Base-by-base conservation (phyloP, 768 basidiomycete genomes). In the Suillus plorans region DNA sequence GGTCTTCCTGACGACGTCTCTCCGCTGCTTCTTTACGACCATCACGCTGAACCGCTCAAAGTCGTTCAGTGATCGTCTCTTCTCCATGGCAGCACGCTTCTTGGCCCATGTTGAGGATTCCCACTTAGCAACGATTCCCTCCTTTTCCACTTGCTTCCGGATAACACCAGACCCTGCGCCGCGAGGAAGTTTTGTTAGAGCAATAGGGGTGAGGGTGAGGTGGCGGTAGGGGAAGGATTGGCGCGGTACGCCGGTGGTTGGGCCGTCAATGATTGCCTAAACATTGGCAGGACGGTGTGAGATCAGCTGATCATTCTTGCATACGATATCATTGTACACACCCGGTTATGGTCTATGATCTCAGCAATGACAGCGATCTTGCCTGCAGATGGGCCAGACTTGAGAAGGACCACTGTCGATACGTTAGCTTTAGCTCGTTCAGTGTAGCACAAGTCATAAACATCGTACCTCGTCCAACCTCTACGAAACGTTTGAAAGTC, bases 281-380 rank as follows among this genome's bases (percentile, higher is more conserved):
- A 61, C 22, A 37, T 56, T 10, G 28, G 42, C 22, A 25, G 57
- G 56, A 61, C 53, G 28, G 22, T 47, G n/a, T 31, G 52, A 39
- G 20, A 60, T 42, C 60, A 25, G 58, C 5, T n/a, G 1, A 41
- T 25, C 10, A 22, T 58, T 39, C 57, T 41, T 2, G 45, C 3
- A 52, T 14, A 49, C 56, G 5, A 47, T 41, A 28, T n/a, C 28
- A 53, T 44, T 13, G 25, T 57, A 78, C 91, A 67, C 76, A 97
- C 97, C 77, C 96, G 89, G 85, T 95, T 97, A 86, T 99, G 97
- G 87, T 99, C 97, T 69, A 99, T 96, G 79, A 99, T 96, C 80
- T 99, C 95, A 60, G 88, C 89, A 77, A 99, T 96, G 68, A 95
- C 91, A 63, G 97, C 97, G 72, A 97, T 93, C 79, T 89, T 91